A percentile compares a stretch with the other conserved stretches of the same genome.
Conservation (phyloP, 164 flowering plant genomes). For the Aristolochia fimbriata region DNA sequence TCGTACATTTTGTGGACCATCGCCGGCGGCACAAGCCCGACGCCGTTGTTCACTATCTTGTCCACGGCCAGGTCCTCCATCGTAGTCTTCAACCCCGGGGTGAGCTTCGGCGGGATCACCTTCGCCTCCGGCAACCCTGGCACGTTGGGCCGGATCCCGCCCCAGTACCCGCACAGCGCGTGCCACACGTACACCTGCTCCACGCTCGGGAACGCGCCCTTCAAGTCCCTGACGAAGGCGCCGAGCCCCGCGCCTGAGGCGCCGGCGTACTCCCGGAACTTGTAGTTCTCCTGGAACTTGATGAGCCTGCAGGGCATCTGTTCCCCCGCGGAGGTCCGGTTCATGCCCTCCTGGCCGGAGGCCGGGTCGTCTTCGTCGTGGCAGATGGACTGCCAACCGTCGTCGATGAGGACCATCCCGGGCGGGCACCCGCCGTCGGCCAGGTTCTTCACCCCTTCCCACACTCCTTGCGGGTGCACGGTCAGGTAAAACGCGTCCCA, state of each 20-base stretch:
- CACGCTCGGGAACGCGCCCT: slow-evolving; percentile 42
- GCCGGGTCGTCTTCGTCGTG: slow-evolving; percentile 45
- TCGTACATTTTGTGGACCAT: slow-evolving; percentile 56
- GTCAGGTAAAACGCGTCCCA: slow-evolving; percentile 76
- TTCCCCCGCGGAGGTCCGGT: slow-evolving; percentile 42
- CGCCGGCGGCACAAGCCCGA: slow-evolving; percentile 77
- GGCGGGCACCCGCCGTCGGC: slow-evolving; percentile 71
- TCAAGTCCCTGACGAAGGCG: slow-evolving; percentile 65
- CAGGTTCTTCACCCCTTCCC: slow-evolving; percentile 51
- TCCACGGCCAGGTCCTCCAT: slow-evolving; percentile 95
- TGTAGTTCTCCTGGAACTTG: slow-evolving; percentile 51
- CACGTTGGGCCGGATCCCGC: slow-evolving; percentile 60
- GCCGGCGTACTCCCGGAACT: slow-evolving; percentile 36
- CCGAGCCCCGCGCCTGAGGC: slow-evolving; percentile 40
- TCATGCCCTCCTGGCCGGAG: slow-evolving; percentile 35
- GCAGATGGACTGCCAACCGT: slow-evolving; percentile 68
- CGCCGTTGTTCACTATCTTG: slow-evolving; percentile 62
- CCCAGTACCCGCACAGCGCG: slow-evolving; percentile 91
- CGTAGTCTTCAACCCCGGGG: slow-evolving; percentile 58
- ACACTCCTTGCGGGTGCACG: slow-evolving; percentile 55
- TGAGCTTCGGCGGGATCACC: slow-evolving; percentile 39
- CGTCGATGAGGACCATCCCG: slow-evolving; percentile 59
- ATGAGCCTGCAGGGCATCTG: slow-evolving; percentile 66
- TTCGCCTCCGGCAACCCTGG: slow-evolving; percentile 41
- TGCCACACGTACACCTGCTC: slow-evolving; percentile 91